Conservation (phyloP, 164 flowering plant species). For the Aristolochia californica region DNA sequence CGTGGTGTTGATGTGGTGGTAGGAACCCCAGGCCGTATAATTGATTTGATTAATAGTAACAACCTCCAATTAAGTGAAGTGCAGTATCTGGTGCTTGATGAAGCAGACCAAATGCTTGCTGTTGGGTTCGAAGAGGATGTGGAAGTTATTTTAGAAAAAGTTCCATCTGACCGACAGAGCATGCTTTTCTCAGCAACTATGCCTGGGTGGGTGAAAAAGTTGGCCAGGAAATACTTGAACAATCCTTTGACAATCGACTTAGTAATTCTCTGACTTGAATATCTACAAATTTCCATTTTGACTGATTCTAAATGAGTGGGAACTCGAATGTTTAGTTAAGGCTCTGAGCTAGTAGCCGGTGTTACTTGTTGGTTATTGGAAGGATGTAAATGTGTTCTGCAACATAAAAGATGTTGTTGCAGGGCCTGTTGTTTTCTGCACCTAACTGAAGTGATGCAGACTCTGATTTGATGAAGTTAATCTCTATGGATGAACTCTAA, state of each 20-base stretch:
- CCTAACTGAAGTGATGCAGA: too few species aligned
- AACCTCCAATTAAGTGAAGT: conserved; percentile 77
- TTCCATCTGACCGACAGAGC: conserved; percentile 80
- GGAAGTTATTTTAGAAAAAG: conserved; percentile 61
- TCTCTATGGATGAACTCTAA: too few species aligned
- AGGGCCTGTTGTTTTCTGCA: too few species aligned
- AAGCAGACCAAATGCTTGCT: conserved; percentile 99
- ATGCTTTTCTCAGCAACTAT: conserved; percentile 99
- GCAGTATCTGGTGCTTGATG: conserved; percentile 86
- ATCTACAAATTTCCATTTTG: too few species aligned
- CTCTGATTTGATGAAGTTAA: too few species aligned
- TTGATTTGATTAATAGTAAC: conserved; percentile 63
- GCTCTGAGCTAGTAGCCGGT: too few species aligned
- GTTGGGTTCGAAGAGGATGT: conserved; percentile 99
- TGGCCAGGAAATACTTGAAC: conserved; percentile 79
- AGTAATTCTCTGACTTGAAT: conserved; percentile 27
- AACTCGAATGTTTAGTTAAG: too few species aligned
- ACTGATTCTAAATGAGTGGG: too few species aligned
- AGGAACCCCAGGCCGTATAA: conserved; percentile 96
- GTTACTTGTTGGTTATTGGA: too few species aligned
- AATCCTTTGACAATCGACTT: conserved; percentile 89
- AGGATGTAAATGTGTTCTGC: too few species aligned
- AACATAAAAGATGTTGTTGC: too few species aligned
- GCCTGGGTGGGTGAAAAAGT: conserved; percentile 94
- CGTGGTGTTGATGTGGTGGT: conserved; percentile 98